Evolutionary conservation across 768 basidiomycete species (phyloP), one percentile per base, ranked within the genome.

Genomic region (Leccinum disarticulatum): DNA sequence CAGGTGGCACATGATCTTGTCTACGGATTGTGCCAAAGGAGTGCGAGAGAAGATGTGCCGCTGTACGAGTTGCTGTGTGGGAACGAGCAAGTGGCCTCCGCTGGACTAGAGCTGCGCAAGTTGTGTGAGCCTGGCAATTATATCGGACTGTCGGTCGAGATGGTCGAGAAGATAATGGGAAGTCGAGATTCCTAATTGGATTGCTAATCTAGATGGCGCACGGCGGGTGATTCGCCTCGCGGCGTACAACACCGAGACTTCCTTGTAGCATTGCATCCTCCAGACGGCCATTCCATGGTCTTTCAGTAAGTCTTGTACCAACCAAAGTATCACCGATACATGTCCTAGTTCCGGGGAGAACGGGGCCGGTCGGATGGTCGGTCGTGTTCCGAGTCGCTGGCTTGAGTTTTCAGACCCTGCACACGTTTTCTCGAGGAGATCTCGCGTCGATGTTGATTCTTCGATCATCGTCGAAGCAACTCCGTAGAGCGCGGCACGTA

Each of bases 81-180:
- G 8, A 70, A 73, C 36, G 70, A 72, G 27, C 52, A 52, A 11
- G 70, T 79, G 6, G 31, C 55, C 6, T 59, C 62, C 33, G 60
- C 60, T 5, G 73, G 72, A 27, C 41, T 78, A 3, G 56, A 70
- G 25, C 54, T 81, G 50, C 60, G 68, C 25, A 55, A 47, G 22
- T 63, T 80, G 43, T 81, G 79, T 52, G 66, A 78, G 41, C 77
- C 80, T 28, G 59, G 46, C 3, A 75, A 76, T 50, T 80, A 80
- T 52, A 50, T 79, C 17, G 79, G 80, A 3, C 56, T 63, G 61
- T 77, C 76, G 54, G 58, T 55, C 19, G 65, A 66, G 55, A 73
- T 80, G 73, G 64, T 58, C 0, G 56, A 61, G 27, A 66, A 63
- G 22, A 47, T 48, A 30, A 28, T 4, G 9, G 13, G 30, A 19